Evolutionary conservation across 116 monocot genomes (phyloP).

Genomic region (Papilionanthe hybrid): DNA sequence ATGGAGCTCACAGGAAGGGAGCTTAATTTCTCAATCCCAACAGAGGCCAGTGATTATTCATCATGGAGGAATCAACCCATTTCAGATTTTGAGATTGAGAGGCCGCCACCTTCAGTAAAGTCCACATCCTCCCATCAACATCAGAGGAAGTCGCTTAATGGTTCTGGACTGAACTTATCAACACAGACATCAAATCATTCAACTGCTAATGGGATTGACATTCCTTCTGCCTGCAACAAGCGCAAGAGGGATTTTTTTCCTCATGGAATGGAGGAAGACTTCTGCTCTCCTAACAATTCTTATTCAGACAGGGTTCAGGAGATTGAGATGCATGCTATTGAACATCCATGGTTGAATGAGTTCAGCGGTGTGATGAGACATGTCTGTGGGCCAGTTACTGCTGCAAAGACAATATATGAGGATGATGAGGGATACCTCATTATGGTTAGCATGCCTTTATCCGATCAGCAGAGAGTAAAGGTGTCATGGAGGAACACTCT

Average conservation of each 20-base stretch:
- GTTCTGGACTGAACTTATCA: constrained; percentile 25
- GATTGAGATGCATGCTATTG: constrained; percentile 19
- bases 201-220: constrained; percentile 23
- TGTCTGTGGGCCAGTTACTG: constrained; percentile 39
- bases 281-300: constrained; percentile 21
- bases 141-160: constrained; percentile 25
- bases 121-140: constrained; percentile 13
- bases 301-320: constrained; percentile 30
- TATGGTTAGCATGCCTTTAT: constrained; percentile 37
- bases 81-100: constrained; percentile 39
- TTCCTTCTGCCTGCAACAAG: constrained; percentile 24
- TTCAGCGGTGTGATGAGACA: constrained; percentile 40
- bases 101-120: constrained; percentile 16
- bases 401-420: constrained; percentile 42
- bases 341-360: constrained; percentile 34
- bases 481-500: constrained; percentile 44
- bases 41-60: constrained; percentile 31
- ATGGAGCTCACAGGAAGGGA: constrained; percentile 35
- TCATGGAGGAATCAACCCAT: constrained; percentile 32
- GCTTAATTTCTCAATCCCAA: constrained; percentile 31
- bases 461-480: constrained; percentile 37
- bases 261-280: constrained; percentile 30
- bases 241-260: constrained; percentile 31
- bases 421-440: constrained; percentile 39
- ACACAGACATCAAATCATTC: constrained; percentile 19